phyloP scores from a whole-genome alignment of 2,329 filamentous ascomycete species.

The Sarocladium strictum region DNA sequence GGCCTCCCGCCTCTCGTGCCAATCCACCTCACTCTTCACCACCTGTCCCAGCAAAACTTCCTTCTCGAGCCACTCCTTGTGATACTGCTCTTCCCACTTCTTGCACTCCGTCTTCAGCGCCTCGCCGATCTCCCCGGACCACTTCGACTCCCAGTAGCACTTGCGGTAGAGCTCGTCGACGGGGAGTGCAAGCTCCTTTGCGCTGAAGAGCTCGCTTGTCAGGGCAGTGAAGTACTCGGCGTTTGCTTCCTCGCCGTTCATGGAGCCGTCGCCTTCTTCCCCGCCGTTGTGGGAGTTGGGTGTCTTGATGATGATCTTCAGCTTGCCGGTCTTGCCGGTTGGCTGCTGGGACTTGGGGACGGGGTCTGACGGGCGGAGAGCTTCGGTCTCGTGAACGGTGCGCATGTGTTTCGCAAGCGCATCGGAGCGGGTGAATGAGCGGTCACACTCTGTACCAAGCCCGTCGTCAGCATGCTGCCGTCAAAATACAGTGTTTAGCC shows the following conservation, averaged over 20 bases:
- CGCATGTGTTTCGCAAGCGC: slow-evolving; percentile 97
- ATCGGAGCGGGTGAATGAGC: slow-evolving; percentile 92
- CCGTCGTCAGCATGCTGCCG: not conserved
- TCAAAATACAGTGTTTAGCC: not conserved
- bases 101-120: slow-evolving; percentile 59
- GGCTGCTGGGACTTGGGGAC: slow-evolving; percentile 64
- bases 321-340: slow-evolving; percentile 42
- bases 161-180: slow-evolving; percentile 58
- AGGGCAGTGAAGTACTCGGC: slow-evolving; percentile 53
- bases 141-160: slow-evolving; percentile 64
- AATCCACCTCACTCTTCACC: slow-evolving; percentile 59
- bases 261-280: slow-evolving; percentile 42
- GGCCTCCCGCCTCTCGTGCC: slow-evolving; percentile 51
- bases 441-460: slow-evolving; percentile 72
- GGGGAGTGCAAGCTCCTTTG: slow-evolving; percentile 51
- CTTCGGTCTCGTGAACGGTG: slow-evolving; percentile 95
- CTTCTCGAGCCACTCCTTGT: slow-evolving; percentile 73
- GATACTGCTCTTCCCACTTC: slow-evolving; percentile 58
- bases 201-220: slow-evolving; percentile 55
- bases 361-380: slow-evolving; percentile 72
- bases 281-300: slow-evolving; percentile 51
- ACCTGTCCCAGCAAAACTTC: slow-evolving; percentile 72
- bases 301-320: slow-evolving; percentile 60
- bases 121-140: slow-evolving; percentile 64
- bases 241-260: slow-evolving; percentile 48